These are phyloP conservation scores for Leccinum truebloodii DNA, from an alignment of 768 basidiomycete genomes.

Conservation along the genomic window DNA sequence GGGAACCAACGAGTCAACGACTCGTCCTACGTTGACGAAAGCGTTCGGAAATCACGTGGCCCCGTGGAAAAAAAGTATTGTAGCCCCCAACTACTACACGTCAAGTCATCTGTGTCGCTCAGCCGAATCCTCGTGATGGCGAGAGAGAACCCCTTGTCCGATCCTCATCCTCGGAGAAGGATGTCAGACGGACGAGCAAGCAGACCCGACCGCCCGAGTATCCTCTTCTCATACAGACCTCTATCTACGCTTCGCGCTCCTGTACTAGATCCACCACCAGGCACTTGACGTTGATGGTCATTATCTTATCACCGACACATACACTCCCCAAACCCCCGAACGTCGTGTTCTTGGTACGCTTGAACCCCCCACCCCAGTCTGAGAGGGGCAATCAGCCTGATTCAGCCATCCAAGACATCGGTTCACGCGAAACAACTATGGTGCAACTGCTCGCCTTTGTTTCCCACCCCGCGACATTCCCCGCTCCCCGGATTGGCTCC, in stretches of 20 bases:
- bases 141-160: no score
- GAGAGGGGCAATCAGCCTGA: not conserved
- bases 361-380: slow-evolving; percentile 17
- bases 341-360: slow-evolving; percentile 16
- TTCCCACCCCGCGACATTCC: no score
- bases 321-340: slow-evolving; percentile 5
- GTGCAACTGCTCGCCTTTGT: no score
- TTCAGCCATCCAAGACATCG: not conserved
- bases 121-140: no score
- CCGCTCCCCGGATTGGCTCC: not conserved
- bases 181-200: no score
- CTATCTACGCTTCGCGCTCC: no score
- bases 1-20: not conserved
- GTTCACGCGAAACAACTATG: not conserved
- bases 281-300: not conserved
- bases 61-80: slow-evolving; percentile 8
- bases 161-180: no score
- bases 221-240: no score
- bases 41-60: no score
- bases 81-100: not conserved
- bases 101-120: not conserved
- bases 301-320: slow-evolving; percentile 12
- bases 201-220: no score
- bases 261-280: no score
- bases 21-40: no score